These are phyloP conservation scores for Aquilaria sinensis DNA, from an alignment of 345 rosid genomes.

Conservation along the genomic window DNA sequence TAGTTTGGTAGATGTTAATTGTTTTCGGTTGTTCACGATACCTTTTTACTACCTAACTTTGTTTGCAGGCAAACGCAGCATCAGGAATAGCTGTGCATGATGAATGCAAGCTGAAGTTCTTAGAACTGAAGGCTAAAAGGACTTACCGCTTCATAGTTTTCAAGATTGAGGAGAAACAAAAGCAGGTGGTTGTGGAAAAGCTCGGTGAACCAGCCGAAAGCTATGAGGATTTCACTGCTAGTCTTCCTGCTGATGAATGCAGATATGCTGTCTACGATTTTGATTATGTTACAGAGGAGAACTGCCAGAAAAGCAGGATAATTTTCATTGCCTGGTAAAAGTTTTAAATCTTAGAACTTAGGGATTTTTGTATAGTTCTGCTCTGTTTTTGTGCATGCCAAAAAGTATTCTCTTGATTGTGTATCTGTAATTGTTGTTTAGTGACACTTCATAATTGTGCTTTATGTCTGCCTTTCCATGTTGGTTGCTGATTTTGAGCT, in stretches of 20 bases:
- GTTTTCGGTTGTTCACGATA: conserved; percentile 1
- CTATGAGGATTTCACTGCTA: conserved; percentile 49
- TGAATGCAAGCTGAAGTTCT: conserved; percentile 65
- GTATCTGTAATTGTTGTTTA: no score
- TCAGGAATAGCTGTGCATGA: conserved; percentile 75
- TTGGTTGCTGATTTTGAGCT: not conserved
- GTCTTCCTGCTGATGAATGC: conserved; percentile 63
- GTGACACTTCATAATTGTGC: no score
- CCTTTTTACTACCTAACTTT: not conserved
- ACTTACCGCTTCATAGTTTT: conserved; percentile 54
- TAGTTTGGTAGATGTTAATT: not conserved
- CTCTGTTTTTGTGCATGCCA: not conserved
- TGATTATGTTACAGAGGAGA: conserved; percentile 57
- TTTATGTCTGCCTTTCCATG: no score
- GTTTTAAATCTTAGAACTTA: not conserved
- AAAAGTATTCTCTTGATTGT: not conserved
- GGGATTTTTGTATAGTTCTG: not conserved
- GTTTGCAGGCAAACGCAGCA: conserved; percentile 50
- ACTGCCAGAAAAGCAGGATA: conserved; percentile 65
- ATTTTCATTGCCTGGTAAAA: conserved; percentile 60
- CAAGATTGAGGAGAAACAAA: conserved; percentile 62
- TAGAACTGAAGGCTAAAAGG: conserved; percentile 62
- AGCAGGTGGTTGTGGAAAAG: conserved; percentile 64
- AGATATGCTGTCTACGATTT: conserved; percentile 68
- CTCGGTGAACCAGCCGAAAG: conserved; percentile 52